Evolutionary conservation across 1,284 basidiomycete species (phyloP), one percentile per base, ranked within the genome.

Genomic region (Chondrostereum purpureum): DNA sequence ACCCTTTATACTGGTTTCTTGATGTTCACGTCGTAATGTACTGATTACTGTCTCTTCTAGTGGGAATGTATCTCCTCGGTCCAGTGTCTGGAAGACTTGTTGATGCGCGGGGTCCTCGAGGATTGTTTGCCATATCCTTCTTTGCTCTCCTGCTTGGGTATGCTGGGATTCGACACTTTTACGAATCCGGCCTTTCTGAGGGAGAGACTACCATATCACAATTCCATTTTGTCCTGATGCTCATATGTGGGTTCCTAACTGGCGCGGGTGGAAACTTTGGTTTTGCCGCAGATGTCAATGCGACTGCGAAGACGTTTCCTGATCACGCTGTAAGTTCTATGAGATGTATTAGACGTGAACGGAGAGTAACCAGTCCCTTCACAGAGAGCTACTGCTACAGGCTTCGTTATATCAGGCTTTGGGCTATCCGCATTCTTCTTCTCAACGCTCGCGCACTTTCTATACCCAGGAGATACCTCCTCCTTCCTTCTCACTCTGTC

Each of bases 391-490:
- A 63, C 66, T 2, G 57, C 66, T 1, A 68, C 67, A 3, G 68
- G 67, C 5, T 45, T 69, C 3, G 68, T 70, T 20, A 58, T 69
- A 14, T 67, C 67, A 4, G 68, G 68, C 18, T 69, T 67, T 45
- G 68, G 68, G 8, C 57, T 70, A 16, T 70, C 68, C 3, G 67
- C 67, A 0, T 69, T 69, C 53, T 55, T 70, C 35, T 72, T 68
- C 51, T 69, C 68, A 8, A 72, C 77, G 0, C 59, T 88, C 14
- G 78, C 83, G 0, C 80, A 87, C 46, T 52, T 69, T 0, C 54
- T 83, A 20, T 91, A 79, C 51, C 78, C 83, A 0, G 88, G 84
- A 0, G 72, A 88, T 53, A 87, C 83, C 0, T 79, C 77, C 3
- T 75, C 76, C 3, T 80, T 91, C 46, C 64, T 92, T 2, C 65